These are phyloP conservation scores for Saccharomycopsis oosterbeekiorum DNA, from an alignment of 805 yeast species.

Conservation along the genomic window DNA sequence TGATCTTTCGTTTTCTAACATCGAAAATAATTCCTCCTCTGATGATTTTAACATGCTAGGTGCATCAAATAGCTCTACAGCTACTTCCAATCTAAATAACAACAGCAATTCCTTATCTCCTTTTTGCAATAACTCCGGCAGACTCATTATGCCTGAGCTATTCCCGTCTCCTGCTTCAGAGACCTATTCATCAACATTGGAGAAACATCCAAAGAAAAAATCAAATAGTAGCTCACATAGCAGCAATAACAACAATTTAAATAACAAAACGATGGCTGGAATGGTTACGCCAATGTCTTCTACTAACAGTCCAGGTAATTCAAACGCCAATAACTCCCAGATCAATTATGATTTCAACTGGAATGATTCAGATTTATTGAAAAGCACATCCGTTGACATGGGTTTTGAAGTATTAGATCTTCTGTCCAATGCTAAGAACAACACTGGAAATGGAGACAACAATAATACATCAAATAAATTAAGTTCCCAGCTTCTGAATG, in stretches of 20 bases:
- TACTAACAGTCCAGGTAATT: conserved; percentile 9
- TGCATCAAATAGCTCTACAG: not conserved
- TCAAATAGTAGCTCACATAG: not conserved
- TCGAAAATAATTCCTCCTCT: too few relatives aligned
- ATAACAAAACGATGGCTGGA: not conserved
- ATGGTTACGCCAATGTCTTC: conserved; percentile 13
- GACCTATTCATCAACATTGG: not conserved
- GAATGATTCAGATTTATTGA: not conserved
- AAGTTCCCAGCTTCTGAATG: not conserved
- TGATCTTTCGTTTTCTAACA: not conserved
- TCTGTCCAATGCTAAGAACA: not conserved
- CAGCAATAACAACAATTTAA: not conserved
- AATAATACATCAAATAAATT: not conserved
- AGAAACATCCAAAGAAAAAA: not conserved
- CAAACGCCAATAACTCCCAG: not conserved
- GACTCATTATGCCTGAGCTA: not conserved
- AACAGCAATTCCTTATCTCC: not conserved
- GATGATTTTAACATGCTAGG: not conserved
- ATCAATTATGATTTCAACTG: not conserved
- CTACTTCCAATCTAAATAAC: too few relatives aligned
- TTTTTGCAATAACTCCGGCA: not conserved
- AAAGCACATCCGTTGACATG: conserved; percentile 1
- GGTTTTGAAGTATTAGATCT: conserved; percentile 13
- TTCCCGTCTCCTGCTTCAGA: not conserved
- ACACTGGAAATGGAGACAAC: not conserved